Conservation (phyloP, 768 basidiomycete genomes). For the Phaeotremella skinneri region DNA sequence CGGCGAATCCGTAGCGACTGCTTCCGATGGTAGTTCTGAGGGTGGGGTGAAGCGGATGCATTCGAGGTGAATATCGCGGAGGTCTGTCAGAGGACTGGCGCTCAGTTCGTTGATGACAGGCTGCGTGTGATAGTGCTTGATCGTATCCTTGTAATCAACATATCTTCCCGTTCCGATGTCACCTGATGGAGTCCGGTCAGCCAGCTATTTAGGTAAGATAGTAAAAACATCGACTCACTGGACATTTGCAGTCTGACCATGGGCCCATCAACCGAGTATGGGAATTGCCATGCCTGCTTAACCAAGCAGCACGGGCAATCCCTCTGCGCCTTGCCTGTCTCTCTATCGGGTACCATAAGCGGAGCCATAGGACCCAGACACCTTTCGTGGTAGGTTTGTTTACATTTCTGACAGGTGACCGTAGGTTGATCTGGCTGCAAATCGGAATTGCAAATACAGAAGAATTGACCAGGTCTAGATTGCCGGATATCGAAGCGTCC, state of each 20-base stretch:
- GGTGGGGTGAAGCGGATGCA: background rate
- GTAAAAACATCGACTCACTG: slow-evolving; percentile 23
- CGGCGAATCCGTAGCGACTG: background rate
- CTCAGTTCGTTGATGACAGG: no score
- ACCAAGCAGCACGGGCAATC: slow-evolving; percentile 47
- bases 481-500: slow-evolving; percentile 28
- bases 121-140: no score
- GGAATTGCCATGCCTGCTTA: slow-evolving; percentile 39
- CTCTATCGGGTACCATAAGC: slow-evolving; percentile 10
- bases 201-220: background rate
- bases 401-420: slow-evolving; percentile 34
- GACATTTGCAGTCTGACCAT: slow-evolving; percentile 28
- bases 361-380: slow-evolving; percentile 38
- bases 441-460: slow-evolving; percentile 29
- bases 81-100: no score
- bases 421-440: slow-evolving; percentile 10
- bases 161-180: background rate
- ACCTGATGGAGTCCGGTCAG: background rate
- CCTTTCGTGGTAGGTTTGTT: slow-evolving; percentile 40
- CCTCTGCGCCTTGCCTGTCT: slow-evolving; percentile 22
- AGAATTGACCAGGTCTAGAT: slow-evolving; percentile 24
- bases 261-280: slow-evolving; percentile 21
- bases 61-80: no score
- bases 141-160: background rate
- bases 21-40: background rate